Conservation (phyloP, 441 rosid genomes). For the Breynia disticha region DNA sequence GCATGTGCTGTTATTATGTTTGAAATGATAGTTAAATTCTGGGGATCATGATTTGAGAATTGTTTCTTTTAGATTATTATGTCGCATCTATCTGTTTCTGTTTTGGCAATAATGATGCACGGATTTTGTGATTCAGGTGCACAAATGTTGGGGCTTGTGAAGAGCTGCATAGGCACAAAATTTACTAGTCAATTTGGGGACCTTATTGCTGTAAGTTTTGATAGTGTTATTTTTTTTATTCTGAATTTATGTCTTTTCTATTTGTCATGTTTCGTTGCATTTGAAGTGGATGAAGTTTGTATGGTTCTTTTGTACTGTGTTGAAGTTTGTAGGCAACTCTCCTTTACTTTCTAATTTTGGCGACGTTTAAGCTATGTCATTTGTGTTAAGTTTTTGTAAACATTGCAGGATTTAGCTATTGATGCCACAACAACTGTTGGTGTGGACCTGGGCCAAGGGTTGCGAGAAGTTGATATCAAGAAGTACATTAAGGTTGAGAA, state of each 20-base stretch:
- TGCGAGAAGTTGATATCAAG: constrained; percentile 86
- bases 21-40: no score
- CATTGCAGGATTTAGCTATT: constrained; percentile 77
- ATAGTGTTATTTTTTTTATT: background rate
- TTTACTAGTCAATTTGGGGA: constrained; percentile 96
- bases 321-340: no score
- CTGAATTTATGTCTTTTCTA: background rate
- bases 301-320: no score
- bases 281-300: no score
- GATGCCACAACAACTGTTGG: constrained; percentile 76
- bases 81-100: background rate
- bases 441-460: constrained; percentile 89
- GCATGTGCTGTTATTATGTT: no score
- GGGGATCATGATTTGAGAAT: no score
- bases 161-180: constrained; percentile 92
- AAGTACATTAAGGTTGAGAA: constrained; percentile 92
- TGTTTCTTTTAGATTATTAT: background rate
- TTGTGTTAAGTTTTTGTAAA: constrained; percentile 7
- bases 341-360: background rate
- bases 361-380: constrained; percentile 6
- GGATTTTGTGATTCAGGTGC: constrained; percentile 41
- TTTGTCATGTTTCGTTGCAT: no score
- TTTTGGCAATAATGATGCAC: background rate
- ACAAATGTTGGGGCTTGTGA: constrained; percentile 59
- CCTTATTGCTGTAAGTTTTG: constrained; percentile 70